Evolutionary conservation across 2,329 filamentous ascomycete genomes (phyloP), one percentile per base, ranked within the genome.

Genomic region (Fusarium transvaalense): DNA sequence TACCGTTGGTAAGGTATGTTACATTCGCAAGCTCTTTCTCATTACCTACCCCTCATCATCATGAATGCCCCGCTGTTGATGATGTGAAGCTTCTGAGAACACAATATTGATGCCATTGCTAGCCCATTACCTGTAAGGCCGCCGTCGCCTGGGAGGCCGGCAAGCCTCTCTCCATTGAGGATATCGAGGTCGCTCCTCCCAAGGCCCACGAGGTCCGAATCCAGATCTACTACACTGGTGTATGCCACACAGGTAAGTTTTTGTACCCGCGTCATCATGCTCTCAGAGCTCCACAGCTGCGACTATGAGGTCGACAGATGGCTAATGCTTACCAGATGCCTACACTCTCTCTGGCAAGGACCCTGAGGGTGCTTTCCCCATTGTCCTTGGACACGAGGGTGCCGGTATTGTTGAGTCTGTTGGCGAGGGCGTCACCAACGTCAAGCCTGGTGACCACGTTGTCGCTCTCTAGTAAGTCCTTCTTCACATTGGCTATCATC

Each of bases 91-190:
- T 56, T 66, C 48, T 47, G 38, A 62, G 41, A 56, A 56, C 34
- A 43, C 39, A 29, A 58, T 60, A 32, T 48, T 76, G 57, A 76
- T 65, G 13, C 51, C 47, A 56, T 52, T 47, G 46, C 75, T 31
- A 97, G 93, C 93, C 92, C 76, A 97, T 97, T 79, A 97, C 91
- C 76, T 97, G 94, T 89, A 95, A 96, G 91, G 96, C 96, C 73
- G 96, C 96, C 76, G 92, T 99, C 69, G 96, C 96, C 80, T 99
- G 96, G 96, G 95, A 94, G 82, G 94, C 96, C 47, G 94, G 92
- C 79, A 92, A 97, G 84, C 91, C 93, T 73, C 88, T 99, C 71
- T 89, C 86, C 75, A 87, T 98, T 73, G 96, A 99, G 83, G 93
- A 97, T 74, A 86, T 99, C 76, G 94, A 98, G 83, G 96, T 99